Percentiles rank a stretch among this genome's conserved stretches.
Evolutionary conservation across 1,284 basidiomycete genomes (phyloP).

Genomic region (Cryptococcus wingfieldii): DNA sequence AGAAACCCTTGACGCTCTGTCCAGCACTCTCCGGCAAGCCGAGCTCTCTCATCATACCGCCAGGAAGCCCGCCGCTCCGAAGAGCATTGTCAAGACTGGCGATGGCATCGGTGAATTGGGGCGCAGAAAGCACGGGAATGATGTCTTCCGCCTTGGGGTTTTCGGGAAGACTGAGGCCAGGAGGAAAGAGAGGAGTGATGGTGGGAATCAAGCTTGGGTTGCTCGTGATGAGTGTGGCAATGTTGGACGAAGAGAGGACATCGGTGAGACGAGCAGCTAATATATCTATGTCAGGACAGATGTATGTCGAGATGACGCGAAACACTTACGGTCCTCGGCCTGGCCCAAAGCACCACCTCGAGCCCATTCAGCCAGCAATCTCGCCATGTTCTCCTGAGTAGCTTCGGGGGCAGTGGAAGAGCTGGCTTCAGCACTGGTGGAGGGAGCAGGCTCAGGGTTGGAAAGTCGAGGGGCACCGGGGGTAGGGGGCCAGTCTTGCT

Average conservation of each 20-base stretch:
- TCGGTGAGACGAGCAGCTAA: slow-evolving; percentile 40
- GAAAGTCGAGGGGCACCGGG: slow-evolving; percentile 30
- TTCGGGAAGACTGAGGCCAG: slow-evolving; percentile 28
- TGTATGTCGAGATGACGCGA: neutral
- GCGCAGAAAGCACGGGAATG: slow-evolving; percentile 39
- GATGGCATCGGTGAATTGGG: slow-evolving; percentile 46
- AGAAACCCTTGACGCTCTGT: slow-evolving; percentile 37
- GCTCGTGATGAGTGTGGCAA: slow-evolving; percentile 29
- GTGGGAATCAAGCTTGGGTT: slow-evolving; percentile 28
- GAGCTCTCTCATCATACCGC: slow-evolving; percentile 41
- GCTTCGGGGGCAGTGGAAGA: slow-evolving; percentile 4
- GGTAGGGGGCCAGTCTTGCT: slow-evolving; percentile 21
- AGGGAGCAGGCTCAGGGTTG: slow-evolving; percentile 19
- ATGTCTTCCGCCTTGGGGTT: slow-evolving; percentile 33
- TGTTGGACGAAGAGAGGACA: slow-evolving; percentile 37
- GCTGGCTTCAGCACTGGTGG: slow-evolving; percentile 1
- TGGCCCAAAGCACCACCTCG: slow-evolving; percentile 19
- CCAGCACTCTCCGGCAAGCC: slow-evolving; percentile 38
- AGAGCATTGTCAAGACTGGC: slow-evolving; percentile 45
- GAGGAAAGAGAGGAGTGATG: slow-evolving; percentile 37
- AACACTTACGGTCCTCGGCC: slow-evolving; percentile 11
- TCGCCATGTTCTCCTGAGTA: slow-evolving; percentile 31
- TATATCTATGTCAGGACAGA: neutral
- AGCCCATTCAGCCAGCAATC: slow-evolving; percentile 38
- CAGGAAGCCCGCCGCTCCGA: slow-evolving; percentile 40